phyloP scores from a whole-genome alignment of 345 rosid genomes.

The Schrenkiella parvula region DNA sequence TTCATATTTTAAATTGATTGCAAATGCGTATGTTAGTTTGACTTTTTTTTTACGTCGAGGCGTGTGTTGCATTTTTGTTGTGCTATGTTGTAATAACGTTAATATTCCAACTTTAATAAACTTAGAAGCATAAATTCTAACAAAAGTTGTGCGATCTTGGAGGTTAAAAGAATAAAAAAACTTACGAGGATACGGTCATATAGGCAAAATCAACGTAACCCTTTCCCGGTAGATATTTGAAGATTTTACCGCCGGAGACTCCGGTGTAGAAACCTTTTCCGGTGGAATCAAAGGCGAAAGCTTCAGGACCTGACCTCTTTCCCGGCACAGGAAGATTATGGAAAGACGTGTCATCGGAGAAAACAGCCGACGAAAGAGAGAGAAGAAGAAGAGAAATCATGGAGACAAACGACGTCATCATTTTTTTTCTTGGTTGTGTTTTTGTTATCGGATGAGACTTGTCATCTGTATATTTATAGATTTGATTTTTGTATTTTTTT shows the following conservation, averaged over 20 bases:
- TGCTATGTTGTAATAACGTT: not conserved
- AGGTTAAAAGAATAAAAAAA: not conserved
- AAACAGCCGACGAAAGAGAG: slow-evolving; percentile 18
- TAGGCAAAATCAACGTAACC: slow-evolving; percentile 28
- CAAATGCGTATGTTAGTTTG: not conserved
- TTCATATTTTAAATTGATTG: not conserved
- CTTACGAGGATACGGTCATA: slow-evolving; percentile 23
- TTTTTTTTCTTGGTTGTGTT: slow-evolving; percentile 9
- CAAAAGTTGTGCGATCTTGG: not conserved
- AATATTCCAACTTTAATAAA: not conserved
- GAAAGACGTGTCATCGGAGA: not conserved
- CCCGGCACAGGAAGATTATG: slow-evolving; percentile 22
- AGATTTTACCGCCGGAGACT: slow-evolving; percentile 40
- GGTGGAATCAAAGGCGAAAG: slow-evolving; percentile 30
- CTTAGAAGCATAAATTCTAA: not conserved
- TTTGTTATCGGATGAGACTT: not conserved
- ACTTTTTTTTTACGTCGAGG: not conserved
- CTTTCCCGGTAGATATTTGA: slow-evolving; percentile 22
- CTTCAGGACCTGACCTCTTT: slow-evolving; percentile 31
- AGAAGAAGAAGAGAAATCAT: slow-evolving; percentile 12
- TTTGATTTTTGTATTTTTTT: not conserved
- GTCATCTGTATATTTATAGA: slow-evolving; percentile 3
- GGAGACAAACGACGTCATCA: slow-evolving; percentile 19
- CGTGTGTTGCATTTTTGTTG: not conserved
- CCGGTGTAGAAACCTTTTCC: slow-evolving; percentile 41